Evolutionary conservation across 148 eudicot genomes (phyloP), one percentile per base, ranked within the genome.

Genomic region (Rhododendron mucronatum): DNA sequence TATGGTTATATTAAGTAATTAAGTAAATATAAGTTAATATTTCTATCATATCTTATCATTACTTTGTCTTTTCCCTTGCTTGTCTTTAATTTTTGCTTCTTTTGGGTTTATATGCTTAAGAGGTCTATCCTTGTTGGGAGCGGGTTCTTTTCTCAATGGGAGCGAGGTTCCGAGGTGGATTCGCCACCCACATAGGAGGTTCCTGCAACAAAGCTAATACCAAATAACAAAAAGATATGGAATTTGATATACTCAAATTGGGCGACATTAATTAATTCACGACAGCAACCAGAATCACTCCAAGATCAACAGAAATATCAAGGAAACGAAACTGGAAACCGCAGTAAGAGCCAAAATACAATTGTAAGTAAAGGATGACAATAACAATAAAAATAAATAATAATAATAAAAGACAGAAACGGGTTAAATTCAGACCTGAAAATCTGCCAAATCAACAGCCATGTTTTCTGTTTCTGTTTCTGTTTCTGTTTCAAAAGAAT

Each of bases 381-480:
- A 89, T 50, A 48, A 15, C 51, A 50, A 73, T 51, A 10, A 57
- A 3, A 67, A 30, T 45, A 48, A 23, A 35, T 35, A 48, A 28
- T 30, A 30, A 30, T 0, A 30, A 30, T 45, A 77, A 50, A 23
- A 10, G 9, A 65, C 73, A 35, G 69, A 18, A 53, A 81, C 86
- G 23, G 50, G 35, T 63, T 41, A 30, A 35, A 74, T 82, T 80
- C 87, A 48, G 83, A 92, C 96, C 98, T 88, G 89, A 85, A 89
- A 78, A 83, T 89, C 92, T 18, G 51, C 87, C 76, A 77, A 37
- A 85, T 85, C 87, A 86, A 81, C 87, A 80, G 85, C 91, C 73
- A 87, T 80, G 74, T 50, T 88, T 69, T 91, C 91, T 51, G 83
- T 88, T 67, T 91, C 91, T 50, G 83, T 88, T 69, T 91, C 91